These are phyloP conservation scores for Melanogaster broomeanus DNA, from an alignment of 768 basidiomycete genomes.

Conservation along the genomic window DNA sequence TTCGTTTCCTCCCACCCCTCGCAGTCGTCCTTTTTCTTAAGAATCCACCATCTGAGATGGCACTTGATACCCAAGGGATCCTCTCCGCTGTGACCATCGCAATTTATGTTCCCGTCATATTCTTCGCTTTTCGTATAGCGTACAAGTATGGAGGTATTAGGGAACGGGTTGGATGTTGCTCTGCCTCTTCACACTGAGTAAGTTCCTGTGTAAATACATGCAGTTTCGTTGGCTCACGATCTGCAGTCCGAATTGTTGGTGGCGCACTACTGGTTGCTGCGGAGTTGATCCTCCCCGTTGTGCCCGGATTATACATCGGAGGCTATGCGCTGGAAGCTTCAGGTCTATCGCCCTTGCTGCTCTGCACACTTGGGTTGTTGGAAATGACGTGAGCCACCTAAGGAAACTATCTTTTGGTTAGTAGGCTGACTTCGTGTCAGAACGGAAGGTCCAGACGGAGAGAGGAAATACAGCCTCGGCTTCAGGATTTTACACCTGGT, in stretches of 20 bases:
- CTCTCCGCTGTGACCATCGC: slow-evolving; percentile 61
- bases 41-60: slow-evolving; percentile 22
- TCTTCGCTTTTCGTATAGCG: slow-evolving; percentile 45
- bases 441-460: slow-evolving; percentile 28
- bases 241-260: slow-evolving; percentile 56
- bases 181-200: slow-evolving; percentile 59
- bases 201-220: slow-evolving; percentile 20
- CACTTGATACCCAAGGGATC: slow-evolving; percentile 44
- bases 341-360: slow-evolving; percentile 41
- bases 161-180: slow-evolving; percentile 71
- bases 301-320: slow-evolving; percentile 49
- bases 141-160: slow-evolving; percentile 56
- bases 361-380: slow-evolving; percentile 39
- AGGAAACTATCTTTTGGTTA: neutral
- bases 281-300: slow-evolving; percentile 41
- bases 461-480: slow-evolving; percentile 1
- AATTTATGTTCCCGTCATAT: slow-evolving; percentile 58
- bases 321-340: slow-evolving; percentile 46
- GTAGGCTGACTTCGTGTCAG: slow-evolving; percentile 19
- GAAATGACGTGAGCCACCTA: slow-evolving; percentile 33
- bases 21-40: neutral
- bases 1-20: slow-evolving; percentile 1
- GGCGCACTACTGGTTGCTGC: slow-evolving; percentile 59
- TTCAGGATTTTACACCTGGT: slow-evolving; percentile 33
- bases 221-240: slow-evolving; percentile 3